Conservation (phyloP, 192 early-diverging fungal species). For the Gonapodya prolifera region DNA sequence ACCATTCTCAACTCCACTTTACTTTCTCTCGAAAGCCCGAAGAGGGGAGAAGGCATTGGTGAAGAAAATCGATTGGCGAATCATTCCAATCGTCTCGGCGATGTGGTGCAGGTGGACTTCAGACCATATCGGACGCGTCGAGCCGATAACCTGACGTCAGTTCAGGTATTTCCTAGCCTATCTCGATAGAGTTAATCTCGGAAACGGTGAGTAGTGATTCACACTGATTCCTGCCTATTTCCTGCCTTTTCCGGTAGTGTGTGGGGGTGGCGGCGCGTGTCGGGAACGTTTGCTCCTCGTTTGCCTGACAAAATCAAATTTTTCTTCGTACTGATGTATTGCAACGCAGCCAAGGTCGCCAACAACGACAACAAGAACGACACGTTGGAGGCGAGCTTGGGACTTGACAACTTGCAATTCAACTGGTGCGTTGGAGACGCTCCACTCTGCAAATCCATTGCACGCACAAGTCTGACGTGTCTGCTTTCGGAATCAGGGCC, state of each 20-base stretch:
- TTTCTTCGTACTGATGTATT: neutral
- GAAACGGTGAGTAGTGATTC: neutral
- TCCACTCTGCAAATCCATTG: neutral
- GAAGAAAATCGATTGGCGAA: neutral
- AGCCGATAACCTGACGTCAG: neutral
- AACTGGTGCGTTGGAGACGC: neutral
- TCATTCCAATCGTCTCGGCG: neutral
- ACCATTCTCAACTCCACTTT: too few relatives aligned
- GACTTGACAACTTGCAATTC: neutral
- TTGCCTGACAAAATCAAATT: neutral
- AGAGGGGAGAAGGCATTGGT: neutral
- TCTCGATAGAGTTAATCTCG: neutral
- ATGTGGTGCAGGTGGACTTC: neutral
- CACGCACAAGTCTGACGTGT: neutral
- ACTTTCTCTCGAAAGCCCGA: neutral
- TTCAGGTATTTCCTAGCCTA: neutral
- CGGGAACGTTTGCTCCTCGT: neutral
- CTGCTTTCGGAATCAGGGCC: neutral
- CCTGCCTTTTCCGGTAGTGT: neutral
- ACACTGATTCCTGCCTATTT: neutral
- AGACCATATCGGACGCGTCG: neutral
- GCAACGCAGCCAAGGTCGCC: neutral
- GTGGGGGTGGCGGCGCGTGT: neutral
- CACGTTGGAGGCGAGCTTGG: neutral
- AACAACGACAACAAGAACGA: neutral